phyloP scores from a whole-genome alignment of 1,284 basidiomycete genomes.

The Cryptococcus jaspeensis region DNA sequence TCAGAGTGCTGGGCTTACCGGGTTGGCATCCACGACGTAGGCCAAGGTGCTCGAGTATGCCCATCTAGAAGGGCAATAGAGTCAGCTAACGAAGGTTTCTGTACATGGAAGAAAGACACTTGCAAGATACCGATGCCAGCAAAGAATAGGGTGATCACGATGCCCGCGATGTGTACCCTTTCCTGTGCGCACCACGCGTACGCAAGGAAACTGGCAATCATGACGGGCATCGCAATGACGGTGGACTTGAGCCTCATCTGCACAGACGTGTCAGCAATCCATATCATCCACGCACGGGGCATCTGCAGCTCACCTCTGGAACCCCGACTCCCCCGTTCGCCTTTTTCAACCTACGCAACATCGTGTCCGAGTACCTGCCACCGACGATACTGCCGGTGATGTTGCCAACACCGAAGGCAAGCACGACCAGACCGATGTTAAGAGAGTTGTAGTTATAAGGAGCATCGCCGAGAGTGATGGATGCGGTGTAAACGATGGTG shows the following conservation, averaged over 20 bases:
- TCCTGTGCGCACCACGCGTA: constrained; percentile 75
- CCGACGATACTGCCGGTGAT: constrained; percentile 70
- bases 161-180: constrained; percentile 60
- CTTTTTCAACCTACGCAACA: constrained; percentile 60
- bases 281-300: too few relatives aligned
- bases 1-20: constrained; percentile 14
- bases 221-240: constrained; percentile 50
- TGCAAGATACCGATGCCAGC: constrained; percentile 71
- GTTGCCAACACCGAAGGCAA: constrained; percentile 69
- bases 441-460: constrained; percentile 69
- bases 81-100: neutral
- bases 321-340: constrained; percentile 62
- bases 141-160: constrained; percentile 59
- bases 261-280: neutral
- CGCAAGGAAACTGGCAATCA: constrained; percentile 58
- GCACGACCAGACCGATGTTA: constrained; percentile 69
- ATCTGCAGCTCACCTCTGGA: constrained; percentile 60
- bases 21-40: constrained; percentile 68
- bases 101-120: constrained; percentile 55
- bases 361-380: constrained; percentile 71
- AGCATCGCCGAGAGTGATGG: constrained; percentile 59
- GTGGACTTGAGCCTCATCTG: constrained; percentile 73
- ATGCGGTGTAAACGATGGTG: constrained; percentile 65
- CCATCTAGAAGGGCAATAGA: constrained; percentile 25
- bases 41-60: constrained; percentile 51